These are phyloP conservation scores for Cynanchum wilfordii DNA, from an alignment of 257 asterid species.

Conservation along the genomic window DNA sequence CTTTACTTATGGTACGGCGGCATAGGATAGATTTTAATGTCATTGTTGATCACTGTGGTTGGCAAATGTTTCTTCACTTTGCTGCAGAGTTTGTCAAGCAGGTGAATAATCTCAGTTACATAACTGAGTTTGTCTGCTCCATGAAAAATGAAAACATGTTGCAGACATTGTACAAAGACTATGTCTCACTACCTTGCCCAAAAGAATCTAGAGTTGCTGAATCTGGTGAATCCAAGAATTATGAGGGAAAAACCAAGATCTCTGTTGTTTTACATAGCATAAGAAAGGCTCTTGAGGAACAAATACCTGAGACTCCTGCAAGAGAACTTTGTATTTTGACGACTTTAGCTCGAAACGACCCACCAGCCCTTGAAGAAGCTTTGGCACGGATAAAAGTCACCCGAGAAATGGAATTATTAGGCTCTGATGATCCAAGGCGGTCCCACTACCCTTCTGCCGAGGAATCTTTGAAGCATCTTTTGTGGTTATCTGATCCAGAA, in stretches of 20 bases:
- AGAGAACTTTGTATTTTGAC: constrained; percentile 95
- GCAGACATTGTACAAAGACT: constrained; percentile 66
- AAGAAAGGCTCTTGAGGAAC: constrained; percentile 81
- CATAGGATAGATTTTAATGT: constrained; percentile 94
- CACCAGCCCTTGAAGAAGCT: constrained; percentile 91
- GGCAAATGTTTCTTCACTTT: constrained; percentile 64
- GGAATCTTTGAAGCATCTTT: constrained; percentile 88
- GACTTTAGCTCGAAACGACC: constrained; percentile 74
- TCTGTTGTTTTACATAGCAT: constrained; percentile 52
- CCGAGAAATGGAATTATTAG: constrained; percentile 78
- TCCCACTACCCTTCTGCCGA: constrained; percentile 70
- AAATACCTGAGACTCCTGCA: constrained; percentile 59
- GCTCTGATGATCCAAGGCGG: constrained; percentile 45
- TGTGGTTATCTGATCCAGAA: constrained; percentile 85
- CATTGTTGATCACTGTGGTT: constrained; percentile 80
- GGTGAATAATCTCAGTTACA: constrained; percentile 67
- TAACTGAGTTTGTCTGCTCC: constrained; percentile 87
- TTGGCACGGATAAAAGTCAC: constrained; percentile 66
- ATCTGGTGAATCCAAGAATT: constrained; percentile 30
- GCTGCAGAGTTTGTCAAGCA: constrained; percentile 74
- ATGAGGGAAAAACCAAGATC: constrained; percentile 45
- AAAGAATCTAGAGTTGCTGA: constrained; percentile 27
- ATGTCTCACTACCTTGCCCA: constrained; percentile 31
- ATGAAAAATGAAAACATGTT: constrained; percentile 67
- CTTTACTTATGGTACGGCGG: constrained; percentile 76